These are phyloP conservation scores for Monosporascus sp. DNA, from an alignment of 2,329 filamentous ascomycete species.

Conservation along the genomic window DNA sequence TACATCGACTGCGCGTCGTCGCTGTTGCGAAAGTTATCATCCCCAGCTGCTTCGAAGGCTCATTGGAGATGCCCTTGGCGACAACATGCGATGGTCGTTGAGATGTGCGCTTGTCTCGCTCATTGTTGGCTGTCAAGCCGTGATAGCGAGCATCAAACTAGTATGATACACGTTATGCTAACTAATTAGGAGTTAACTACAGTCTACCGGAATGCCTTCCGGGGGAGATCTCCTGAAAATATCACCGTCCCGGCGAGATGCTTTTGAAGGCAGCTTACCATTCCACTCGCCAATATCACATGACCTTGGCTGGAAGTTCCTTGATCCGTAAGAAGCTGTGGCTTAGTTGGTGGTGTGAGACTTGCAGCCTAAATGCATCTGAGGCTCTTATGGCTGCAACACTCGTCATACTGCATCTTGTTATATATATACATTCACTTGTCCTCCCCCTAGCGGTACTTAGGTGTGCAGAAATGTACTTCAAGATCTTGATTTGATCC, in stretches of 20 bases:
- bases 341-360: conserved; percentile 9
- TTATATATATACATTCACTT: background rate
- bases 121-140: background rate
- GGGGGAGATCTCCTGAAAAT: background rate
- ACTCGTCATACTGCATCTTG: conserved; percentile 11
- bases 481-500: background rate
- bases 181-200: background rate
- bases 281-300: conserved; percentile 13
- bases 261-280: background rate
- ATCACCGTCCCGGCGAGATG: too few relatives aligned
- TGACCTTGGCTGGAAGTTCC: conserved; percentile 10
- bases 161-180: too few relatives aligned
- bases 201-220: conserved; percentile 2
- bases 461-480: background rate
- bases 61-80: background rate
- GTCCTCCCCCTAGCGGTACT: too few relatives aligned
- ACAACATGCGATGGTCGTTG: background rate
- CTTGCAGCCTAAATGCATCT: conserved; percentile 15
- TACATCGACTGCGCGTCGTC: background rate
- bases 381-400: conserved; percentile 12
- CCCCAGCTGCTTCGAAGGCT: background rate
- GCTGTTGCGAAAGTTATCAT: background rate
- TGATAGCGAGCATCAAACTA: background rate
- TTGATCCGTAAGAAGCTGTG: conserved; percentile 9
- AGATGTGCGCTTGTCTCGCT: background rate